phyloP scores from a whole-genome alignment of 352 stramenopile genomes.

The Globisporangium nagaii region DNA sequence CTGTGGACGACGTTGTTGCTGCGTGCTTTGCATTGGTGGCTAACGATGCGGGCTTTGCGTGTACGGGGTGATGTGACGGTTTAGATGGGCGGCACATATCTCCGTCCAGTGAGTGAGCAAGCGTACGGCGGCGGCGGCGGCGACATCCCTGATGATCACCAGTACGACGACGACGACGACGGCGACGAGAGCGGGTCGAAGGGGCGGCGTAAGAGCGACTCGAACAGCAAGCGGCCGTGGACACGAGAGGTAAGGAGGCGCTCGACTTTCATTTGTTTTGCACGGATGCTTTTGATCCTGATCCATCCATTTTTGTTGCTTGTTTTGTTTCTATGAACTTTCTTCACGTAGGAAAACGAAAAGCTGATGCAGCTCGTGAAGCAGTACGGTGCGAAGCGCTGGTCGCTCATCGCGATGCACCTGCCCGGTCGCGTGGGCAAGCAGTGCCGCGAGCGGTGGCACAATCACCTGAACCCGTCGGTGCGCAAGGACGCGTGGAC shows the following conservation, averaged over 20 bases:
- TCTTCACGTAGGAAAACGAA: conserved; percentile 61
- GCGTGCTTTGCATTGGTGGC: no score
- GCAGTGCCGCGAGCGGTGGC: conserved; percentile 86
- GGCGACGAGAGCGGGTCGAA: conserved; percentile 43
- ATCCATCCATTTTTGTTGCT: no score
- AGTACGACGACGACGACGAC: conserved; percentile 68
- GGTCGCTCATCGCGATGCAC: conserved; percentile 88
- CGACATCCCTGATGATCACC: conserved; percentile 36
- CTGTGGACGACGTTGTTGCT: no score
- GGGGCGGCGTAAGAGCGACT: conserved; percentile 55
- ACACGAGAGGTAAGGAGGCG: conserved; percentile 44
- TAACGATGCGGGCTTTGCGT: not conserved
- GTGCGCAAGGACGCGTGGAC: conserved; percentile 89
- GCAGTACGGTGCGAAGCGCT: conserved; percentile 86
- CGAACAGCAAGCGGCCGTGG: conserved; percentile 85
- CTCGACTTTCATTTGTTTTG: not conserved
- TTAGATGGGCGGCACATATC: not conserved
- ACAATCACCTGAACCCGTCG: conserved; percentile 85
- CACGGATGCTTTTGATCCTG: no score
- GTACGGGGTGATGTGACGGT: not conserved
- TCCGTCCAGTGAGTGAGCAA: not conserved
- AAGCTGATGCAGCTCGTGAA: conserved; percentile 87
- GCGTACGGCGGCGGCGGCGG: not conserved
- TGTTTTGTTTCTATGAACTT: not conserved
- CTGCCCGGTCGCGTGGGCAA: conserved; percentile 84